A percentile compares a stretch with the other conserved stretches of the same genome.
Conservation (phyloP, 179 eudicot species). For the Sideroxylon spinosum region DNA sequence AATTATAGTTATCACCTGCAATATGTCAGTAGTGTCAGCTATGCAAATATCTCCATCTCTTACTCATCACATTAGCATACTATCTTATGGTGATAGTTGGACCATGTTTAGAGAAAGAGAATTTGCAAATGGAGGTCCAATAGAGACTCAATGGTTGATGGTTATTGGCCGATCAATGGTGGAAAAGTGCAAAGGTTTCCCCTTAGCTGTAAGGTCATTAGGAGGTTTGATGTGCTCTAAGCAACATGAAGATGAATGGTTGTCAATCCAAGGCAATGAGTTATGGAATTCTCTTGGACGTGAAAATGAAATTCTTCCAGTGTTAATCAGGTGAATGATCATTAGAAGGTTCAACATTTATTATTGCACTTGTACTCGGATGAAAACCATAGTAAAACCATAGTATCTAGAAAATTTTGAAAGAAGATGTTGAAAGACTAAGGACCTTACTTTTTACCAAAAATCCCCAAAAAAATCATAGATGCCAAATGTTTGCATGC, state of each 20-base stretch:
- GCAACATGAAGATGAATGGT: neutral
- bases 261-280: neutral
- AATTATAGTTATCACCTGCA: neutral
- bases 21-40: neutral
- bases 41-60: neutral
- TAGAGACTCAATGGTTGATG: neutral
- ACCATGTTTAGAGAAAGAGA: neutral
- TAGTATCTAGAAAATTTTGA: neutral
- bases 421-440: neutral
- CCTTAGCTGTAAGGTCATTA: slow-evolving; percentile 11
- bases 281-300: neutral
- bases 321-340: neutral
- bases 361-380: neutral
- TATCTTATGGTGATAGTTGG: slow-evolving; percentile 12
- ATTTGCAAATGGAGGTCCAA: slow-evolving; percentile 1
- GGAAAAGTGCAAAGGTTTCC: slow-evolving; percentile 15
- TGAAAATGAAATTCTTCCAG: neutral
- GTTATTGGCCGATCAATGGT: neutral
- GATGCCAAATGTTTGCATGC: neutral
- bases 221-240: slow-evolving; percentile 5
- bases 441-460: neutral
- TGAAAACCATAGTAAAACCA: accelerated
- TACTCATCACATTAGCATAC: neutral
- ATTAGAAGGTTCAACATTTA: neutral
- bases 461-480: neutral